These are phyloP conservation scores for Metroxylon sagu DNA, from an alignment of 176 grass and related monocot species.

Conservation along the genomic window DNA sequence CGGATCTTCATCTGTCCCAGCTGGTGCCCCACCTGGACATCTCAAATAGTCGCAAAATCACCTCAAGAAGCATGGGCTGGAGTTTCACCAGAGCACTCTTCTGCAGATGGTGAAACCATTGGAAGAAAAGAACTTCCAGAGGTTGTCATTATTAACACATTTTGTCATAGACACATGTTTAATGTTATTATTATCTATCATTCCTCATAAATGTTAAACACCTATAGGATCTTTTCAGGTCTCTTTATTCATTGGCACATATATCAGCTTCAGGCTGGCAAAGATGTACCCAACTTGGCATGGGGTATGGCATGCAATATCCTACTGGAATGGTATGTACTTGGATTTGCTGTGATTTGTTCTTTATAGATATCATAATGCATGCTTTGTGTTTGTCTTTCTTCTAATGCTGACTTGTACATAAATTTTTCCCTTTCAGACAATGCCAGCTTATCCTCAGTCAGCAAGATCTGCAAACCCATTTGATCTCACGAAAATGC, in stretches of 20 bases:
- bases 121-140: conserved; percentile 75
- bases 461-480: conserved; percentile 63
- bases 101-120: conserved; percentile 38
- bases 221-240: conserved; percentile 76
- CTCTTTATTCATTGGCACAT: conserved; percentile 56
- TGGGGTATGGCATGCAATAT: conserved; percentile 83
- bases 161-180: no score
- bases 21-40: conserved; percentile 24
- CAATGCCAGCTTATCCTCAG: conserved; percentile 52
- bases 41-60: conserved; percentile 28
- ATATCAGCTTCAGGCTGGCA: conserved; percentile 56
- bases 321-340: conserved; percentile 50
- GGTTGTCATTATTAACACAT: conserved; percentile 1
- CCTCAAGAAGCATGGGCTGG: conserved; percentile 25
- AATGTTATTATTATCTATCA: background rate
- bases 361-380: background rate
- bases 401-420: conserved; percentile 17
- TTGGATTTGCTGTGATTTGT: background rate
- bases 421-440: conserved; percentile 34
- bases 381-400: background rate
- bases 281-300: conserved; percentile 57
- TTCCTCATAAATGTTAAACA: background rate
- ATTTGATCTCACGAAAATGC: conserved; percentile 68
- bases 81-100: conserved; percentile 45
- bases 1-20: conserved; percentile 27